Base-by-base conservation (phyloP, 495 filamentous ascomycete species). In the Podospora anserina region DNA sequence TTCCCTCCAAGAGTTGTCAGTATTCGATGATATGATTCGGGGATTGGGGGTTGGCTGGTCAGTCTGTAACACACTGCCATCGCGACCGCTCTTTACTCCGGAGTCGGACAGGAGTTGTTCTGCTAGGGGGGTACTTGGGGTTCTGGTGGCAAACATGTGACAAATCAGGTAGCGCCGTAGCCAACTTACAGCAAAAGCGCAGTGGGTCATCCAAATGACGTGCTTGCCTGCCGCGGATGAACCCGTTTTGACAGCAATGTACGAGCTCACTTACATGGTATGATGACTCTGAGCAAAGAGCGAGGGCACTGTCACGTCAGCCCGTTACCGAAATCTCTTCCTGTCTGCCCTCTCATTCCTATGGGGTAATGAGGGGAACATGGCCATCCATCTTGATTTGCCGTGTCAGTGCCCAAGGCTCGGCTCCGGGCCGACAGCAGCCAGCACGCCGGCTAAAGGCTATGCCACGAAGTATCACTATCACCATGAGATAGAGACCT, bases 71-170 rank as follows among this genome's bases (percentile, higher is more conserved):
- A 58, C 55, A 58, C 23, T 26, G 55, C 55, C 19, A 58, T 58
- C 55, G 55, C 55, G 55, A 58, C 55, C 55, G 55, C 55, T 58
- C n/a, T 58, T 58, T 58, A 19, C 55, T 58, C 55, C 55, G 55
- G 23, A 58, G 23, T 19, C 55, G 55, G 55, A 58, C 23, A 58
- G n/a, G 55, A 26, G 23, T 58, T 19, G 55, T 9, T 9, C n/a
- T 58, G 55, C n/a, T 58, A 58, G 3, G 55, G 55, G 3, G 55
- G 55, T 19, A 58, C 55, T 58, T 3, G n/a, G n/a, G 15, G 7
- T 5, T 58, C 18, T 19, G n/a, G 39, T 49, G 39, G 39, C 39
- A 49, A 49, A 49, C 2, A 11, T 13, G 39, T 49, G 39, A 49
- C 39, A 49, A 49, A 49, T 49, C 39, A 49, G 39, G 39, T 49